Evolutionary conservation across 225 moss, liverwort and hornwort species (phyloP).

Genomic region (Physcomitrium patens): DNA sequence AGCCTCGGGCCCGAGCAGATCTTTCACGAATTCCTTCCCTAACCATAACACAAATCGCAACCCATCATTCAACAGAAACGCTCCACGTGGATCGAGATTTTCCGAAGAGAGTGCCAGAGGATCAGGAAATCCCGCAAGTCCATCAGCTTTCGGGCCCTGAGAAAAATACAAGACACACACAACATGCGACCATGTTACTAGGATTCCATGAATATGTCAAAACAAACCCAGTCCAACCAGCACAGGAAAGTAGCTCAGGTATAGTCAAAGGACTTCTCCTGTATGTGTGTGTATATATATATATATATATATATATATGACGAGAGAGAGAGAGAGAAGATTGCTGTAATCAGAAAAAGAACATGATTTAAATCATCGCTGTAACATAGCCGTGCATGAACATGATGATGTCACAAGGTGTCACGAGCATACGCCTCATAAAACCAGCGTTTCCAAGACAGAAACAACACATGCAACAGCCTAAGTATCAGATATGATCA

Average conservation of each 20-base stretch:
- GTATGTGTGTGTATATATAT: too few relatives aligned
- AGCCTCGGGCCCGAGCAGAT: slow-evolving; percentile 75
- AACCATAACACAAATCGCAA: slow-evolving; percentile 87
- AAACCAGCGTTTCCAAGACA: neutral
- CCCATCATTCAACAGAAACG: slow-evolving; percentile 77
- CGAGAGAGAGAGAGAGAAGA: neutral
- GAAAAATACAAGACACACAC: slow-evolving; percentile 26
- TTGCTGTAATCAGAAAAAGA: neutral
- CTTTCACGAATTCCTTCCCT: slow-evolving; percentile 83
- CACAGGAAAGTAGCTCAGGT: neutral
- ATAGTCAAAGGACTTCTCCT: neutral
- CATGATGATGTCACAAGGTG: neutral
- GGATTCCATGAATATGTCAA: neutral
- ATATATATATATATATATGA: too few relatives aligned
- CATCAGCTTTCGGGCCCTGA: slow-evolving; percentile 63
- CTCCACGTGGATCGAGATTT: slow-evolving; percentile 81
- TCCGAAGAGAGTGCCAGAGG: slow-evolving; percentile 62
- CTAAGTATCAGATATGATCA: neutral
- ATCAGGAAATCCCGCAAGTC: slow-evolving; percentile 57
- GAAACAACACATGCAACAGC: neutral
- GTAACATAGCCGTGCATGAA: neutral
- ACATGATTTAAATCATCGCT: neutral
- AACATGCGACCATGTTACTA: slow-evolving; percentile 16
- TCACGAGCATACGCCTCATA: neutral
- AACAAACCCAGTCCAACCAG: neutral